Conservation (phyloP, 306 rosid genomes). For the Albizia julibrissin region DNA sequence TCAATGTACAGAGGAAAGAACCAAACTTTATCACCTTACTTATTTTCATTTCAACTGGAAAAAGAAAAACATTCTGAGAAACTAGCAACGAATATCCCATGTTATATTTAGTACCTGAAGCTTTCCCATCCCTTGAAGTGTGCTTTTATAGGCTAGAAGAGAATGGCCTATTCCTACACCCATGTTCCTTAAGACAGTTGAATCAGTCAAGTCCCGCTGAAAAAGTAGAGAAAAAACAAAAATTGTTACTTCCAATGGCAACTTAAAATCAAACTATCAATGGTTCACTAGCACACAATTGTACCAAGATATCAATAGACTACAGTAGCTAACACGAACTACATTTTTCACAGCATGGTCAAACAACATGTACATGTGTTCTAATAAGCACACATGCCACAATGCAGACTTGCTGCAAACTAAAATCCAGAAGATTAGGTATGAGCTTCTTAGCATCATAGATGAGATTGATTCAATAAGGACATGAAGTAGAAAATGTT, state of each 20-base stretch:
- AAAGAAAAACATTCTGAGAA: slow-evolving; percentile 9
- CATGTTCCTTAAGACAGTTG: slow-evolving; percentile 90
- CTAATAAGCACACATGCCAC: background rate
- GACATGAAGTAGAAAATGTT: background rate
- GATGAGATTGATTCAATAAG: slow-evolving; percentile 19
- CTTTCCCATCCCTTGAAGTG: slow-evolving; percentile 81
- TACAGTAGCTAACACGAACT: background rate
- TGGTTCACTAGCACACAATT: background rate
- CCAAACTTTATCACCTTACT: slow-evolving; percentile 7
- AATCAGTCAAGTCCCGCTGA: slow-evolving; percentile 92
- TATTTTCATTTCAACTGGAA: background rate
- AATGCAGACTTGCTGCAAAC: background rate
- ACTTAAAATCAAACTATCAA: slow-evolving; percentile 16
- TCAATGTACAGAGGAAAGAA: slow-evolving; percentile 20
- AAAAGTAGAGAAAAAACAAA: background rate
- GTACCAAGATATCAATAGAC: slow-evolving; percentile 14
- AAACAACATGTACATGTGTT: background rate
- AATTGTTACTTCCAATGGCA: slow-evolving; percentile 19
- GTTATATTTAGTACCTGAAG: slow-evolving; percentile 68
- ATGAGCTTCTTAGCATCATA: slow-evolving; percentile 6
- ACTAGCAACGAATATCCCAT: background rate
- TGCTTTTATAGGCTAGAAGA: slow-evolving; percentile 82
- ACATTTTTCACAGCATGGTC: background rate
- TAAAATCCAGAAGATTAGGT: slow-evolving; percentile 8
- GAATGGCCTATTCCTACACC: slow-evolving; percentile 90